Conservation (phyloP, 208 protist genomes). For the Blastocrithidia nonstop region DNA sequence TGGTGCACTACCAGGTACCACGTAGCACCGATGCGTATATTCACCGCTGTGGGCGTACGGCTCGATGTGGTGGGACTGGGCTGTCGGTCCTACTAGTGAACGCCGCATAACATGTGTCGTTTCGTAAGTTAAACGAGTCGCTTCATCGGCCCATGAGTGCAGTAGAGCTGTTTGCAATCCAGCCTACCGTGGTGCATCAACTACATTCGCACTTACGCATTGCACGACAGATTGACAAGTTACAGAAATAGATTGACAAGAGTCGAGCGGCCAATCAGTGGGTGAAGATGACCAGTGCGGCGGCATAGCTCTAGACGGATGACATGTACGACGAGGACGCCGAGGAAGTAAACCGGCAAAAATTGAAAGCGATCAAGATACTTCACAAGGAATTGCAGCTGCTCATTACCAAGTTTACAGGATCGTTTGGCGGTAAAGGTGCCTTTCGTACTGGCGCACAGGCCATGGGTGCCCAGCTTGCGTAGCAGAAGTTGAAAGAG, state of each 20-base stretch:
- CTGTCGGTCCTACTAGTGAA: slow-evolving; percentile 70
- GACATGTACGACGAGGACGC: slow-evolving; percentile 72
- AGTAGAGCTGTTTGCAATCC: slow-evolving; percentile 68
- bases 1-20: slow-evolving; percentile 96
- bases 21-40: slow-evolving; percentile 91
- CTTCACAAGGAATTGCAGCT: slow-evolving; percentile 45
- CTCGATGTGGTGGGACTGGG: slow-evolving; percentile 74
- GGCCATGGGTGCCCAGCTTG: slow-evolving; percentile 51
- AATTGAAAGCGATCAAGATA: slow-evolving; percentile 61
- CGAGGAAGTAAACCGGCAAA: slow-evolving; percentile 45
- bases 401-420: slow-evolving; percentile 52
- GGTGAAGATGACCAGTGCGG: slow-evolving; percentile 55
- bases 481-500: slow-evolving; percentile 47
- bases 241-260: slow-evolving; percentile 76
- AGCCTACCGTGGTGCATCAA: slow-evolving; percentile 68
- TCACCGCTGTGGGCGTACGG: slow-evolving; percentile 94
- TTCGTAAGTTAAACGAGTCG: slow-evolving; percentile 68
- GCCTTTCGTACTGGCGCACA: slow-evolving; percentile 63
- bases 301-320: slow-evolving; percentile 64
- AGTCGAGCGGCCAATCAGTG: slow-evolving; percentile 40
- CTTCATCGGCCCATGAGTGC: slow-evolving; percentile 34
- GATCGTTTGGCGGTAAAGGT: slow-evolving; percentile 56
- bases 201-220: slow-evolving; percentile 58
- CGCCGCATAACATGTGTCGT: slow-evolving; percentile 79
- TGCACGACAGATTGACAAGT: slow-evolving; percentile 76